A percentile compares a stretch with the other conserved stretches of the same genome.
phyloP scores from a whole-genome alignment of 805 yeast species.

The Lachancea dasiensis region DNA sequence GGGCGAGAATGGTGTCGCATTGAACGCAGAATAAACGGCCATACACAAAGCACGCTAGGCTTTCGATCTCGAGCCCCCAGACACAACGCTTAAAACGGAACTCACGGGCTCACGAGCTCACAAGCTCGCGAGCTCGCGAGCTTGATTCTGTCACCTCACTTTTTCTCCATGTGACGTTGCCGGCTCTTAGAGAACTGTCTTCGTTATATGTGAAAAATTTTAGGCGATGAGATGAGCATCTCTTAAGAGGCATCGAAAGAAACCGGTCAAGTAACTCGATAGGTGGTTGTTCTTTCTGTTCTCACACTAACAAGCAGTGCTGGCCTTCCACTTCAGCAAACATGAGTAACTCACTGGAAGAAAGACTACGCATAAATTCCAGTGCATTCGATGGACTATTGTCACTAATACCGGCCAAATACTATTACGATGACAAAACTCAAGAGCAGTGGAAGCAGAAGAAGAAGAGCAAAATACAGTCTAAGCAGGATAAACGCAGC shows the following conservation, averaged over 20 bases:
- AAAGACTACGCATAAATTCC: constrained; percentile 71
- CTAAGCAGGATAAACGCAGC: constrained; percentile 52
- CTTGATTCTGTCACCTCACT: too few relatives aligned
- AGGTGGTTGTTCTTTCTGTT: not conserved
- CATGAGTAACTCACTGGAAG: constrained; percentile 63
- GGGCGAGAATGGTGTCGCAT: too few relatives aligned
- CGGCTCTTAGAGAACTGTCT: not conserved
- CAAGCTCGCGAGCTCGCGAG: too few relatives aligned
- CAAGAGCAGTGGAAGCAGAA: constrained; percentile 86
- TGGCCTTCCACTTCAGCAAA: not conserved
- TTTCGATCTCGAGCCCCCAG: too few relatives aligned
- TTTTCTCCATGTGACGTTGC: constrained; percentile 2
- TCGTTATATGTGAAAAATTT: constrained; percentile 9
- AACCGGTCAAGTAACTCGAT: constrained; percentile 7
- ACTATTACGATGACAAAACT: constrained; percentile 86
- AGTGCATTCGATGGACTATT: constrained; percentile 82
- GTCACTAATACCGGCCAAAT: constrained; percentile 89
- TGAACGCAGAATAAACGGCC: too few relatives aligned
- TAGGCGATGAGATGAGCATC: constrained; percentile 11
- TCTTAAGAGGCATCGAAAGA: too few relatives aligned
- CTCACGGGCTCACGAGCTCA: too few relatives aligned
- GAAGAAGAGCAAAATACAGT: constrained; percentile 64
- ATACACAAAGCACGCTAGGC: too few relatives aligned
- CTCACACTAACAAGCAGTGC: not conserved
- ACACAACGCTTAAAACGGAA: too few relatives aligned